Evolutionary conservation across 2,329 filamentous ascomycete species (phyloP), one percentile per base, ranked within the genome.

Genomic region (Apiospora kogelbergensis): DNA sequence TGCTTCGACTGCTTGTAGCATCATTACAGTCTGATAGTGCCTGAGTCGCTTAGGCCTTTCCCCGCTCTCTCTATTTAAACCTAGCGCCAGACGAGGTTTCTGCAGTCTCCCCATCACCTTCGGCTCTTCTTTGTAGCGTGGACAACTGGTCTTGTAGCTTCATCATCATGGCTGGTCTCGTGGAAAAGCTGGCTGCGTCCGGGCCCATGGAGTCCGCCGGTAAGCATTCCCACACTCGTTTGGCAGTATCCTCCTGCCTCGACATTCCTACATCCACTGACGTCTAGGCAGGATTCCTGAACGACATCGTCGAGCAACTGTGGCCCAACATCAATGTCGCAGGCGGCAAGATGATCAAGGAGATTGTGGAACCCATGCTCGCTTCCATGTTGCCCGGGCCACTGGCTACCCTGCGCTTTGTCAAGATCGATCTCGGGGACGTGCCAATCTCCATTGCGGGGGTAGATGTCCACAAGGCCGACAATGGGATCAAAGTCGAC

Each of bases 301-400:
- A 85, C 72, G 83, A 85, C 69, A 81, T 85, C 41, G 77, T 85
- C 45, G 78, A 73, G 17, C 82, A 84, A 68, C 74, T 85, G 73
- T 85, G 84, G 84, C 84, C 84, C 44, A 84, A 85, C 72, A 84
- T 85, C 75, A 80, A 78, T 57, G 78, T 82, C 6, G 82, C 81
- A 24, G 82, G 79, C 48, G 76, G 78, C 73, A 77, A 78, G 63
- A 84, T 84, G 77, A 76, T 80, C 53, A 85, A 84, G 70, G 80
- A 84, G 6, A 82, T 82, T 22, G 83, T 82, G 40, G 83, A 85
- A 72, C 83, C 83, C 44, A 84, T 85, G 73, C 80, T 85, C 46
- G 80, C 79, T 1, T 78, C 79, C 6, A 84, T 82, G 74, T 79
- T 85, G 2, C 83, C 84, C 0, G 79, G 81, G 0, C 83, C 83